A percentile compares a stretch with the other conserved stretches of the same genome.
These are phyloP conservation scores for Cerioporus squamosus DNA, from an alignment of 1,284 basidiomycete species.

Conservation along the genomic window DNA sequence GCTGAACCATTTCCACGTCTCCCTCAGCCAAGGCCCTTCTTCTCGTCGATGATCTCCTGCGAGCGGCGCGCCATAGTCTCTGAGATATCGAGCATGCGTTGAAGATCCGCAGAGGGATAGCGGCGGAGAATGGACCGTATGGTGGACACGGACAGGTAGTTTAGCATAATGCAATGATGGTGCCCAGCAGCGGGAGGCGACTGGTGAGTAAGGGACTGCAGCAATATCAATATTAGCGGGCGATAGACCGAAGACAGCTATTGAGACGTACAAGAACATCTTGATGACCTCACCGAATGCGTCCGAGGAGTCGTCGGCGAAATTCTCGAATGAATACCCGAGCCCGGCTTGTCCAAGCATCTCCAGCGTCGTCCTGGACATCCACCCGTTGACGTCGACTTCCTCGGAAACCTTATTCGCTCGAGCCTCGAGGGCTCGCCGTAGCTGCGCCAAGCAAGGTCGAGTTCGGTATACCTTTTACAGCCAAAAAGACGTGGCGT, in stretches of 20 bases:
- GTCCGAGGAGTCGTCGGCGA: slow-evolving; percentile 28
- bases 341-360: slow-evolving; percentile 40
- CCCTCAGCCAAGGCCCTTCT: slow-evolving; percentile 35
- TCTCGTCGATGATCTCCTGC: slow-evolving; percentile 42
- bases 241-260: no score
- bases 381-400: slow-evolving; percentile 38
- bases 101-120: neutral
- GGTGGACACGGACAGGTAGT: slow-evolving; percentile 13
- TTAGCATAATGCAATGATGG: slow-evolving; percentile 5
- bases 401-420: slow-evolving; percentile 11
- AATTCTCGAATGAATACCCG: slow-evolving; percentile 39
- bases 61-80: slow-evolving; percentile 45
- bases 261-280: slow-evolving; percentile 26
- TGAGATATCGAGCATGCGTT: slow-evolving; percentile 26
- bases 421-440: slow-evolving; percentile 19
- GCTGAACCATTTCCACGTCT: slow-evolving; percentile 26
- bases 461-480: no score
- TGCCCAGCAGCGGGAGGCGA: slow-evolving; percentile 2
- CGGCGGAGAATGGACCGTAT: slow-evolving; percentile 5
- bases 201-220: slow-evolving; percentile 12
- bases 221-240: neutral
- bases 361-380: slow-evolving; percentile 39
- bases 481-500: neutral
- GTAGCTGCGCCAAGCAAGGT: slow-evolving; percentile 15
- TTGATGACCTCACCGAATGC: slow-evolving; percentile 34